Base-by-base conservation (phyloP, 2,329 filamentous ascomycete genomes). In the Penicillium digitatum region DNA sequence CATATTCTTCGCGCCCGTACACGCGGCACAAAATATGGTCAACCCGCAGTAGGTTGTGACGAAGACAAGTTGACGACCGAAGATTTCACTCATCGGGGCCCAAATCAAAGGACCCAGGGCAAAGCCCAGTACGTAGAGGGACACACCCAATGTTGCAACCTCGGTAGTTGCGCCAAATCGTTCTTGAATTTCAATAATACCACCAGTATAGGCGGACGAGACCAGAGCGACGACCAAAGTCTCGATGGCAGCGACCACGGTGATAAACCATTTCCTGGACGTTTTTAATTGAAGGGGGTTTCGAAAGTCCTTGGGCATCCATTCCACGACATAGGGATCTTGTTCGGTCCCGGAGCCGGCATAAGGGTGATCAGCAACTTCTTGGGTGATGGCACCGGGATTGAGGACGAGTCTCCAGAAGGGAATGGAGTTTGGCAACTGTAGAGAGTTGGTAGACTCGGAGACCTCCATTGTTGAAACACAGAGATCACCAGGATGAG, bases 21-120 rank as follows among this genome's bases (percentile, higher is more conserved):
- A 78, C 5, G 78, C 85, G 22, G 80, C 83, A 62, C 82, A 86
- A 67, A 89, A 88, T 1, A 79, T 79, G 1, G 81, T 81, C 55
- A 87, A 77, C 0, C 67, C 64, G 20, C 64, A 55, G 42, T 73
- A 74, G 3, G 71, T 73, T 10, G 55, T 49, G 38, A 68, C 62
- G 58, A 72, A 74, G 7, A 74, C 61, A 10, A 66, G 29, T 56
- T 74, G 71, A 11, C 72, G 71, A 35, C 72, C 72, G 38, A 69
- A 74, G 57, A 74, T 55, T 52, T 74, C 72, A 65, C 69, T 71
- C 50, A 74, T 62, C 5, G 72, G 70, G 5, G 72, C 76, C 76
- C 75, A 78, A 9, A 78, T 66, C n/a, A 78, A 57, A 3, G 76
- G 76, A 9, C 76, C 69, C 47, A 78, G 68, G 11, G 76, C 76